These are phyloP conservation scores for Fusarium sp. DNA, from an alignment of 2,329 filamentous ascomycete genomes.

Conservation along the genomic window DNA sequence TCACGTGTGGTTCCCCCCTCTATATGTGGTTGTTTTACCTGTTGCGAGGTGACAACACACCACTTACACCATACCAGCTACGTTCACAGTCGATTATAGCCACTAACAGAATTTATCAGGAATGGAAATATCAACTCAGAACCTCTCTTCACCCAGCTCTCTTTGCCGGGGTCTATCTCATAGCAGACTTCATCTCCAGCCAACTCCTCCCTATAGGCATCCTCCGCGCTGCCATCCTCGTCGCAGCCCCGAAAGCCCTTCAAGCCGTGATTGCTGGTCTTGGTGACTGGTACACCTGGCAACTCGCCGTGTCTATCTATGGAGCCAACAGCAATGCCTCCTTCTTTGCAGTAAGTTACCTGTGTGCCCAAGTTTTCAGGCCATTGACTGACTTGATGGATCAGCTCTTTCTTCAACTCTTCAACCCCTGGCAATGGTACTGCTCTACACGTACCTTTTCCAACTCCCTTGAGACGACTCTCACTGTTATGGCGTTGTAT, in stretches of 20 bases:
- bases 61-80: slow-evolving; percentile 12
- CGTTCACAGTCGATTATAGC: background rate
- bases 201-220: slow-evolving; percentile 61
- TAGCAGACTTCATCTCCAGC: slow-evolving; percentile 65
- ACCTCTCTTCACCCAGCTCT: slow-evolving; percentile 91
- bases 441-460: slow-evolving; percentile 93
- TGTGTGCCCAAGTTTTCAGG: background rate
- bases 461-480: slow-evolving; percentile 89
- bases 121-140: slow-evolving; percentile 89
- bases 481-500: slow-evolving; percentile 82
- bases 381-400: background rate
- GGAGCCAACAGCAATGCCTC: slow-evolving; percentile 70
- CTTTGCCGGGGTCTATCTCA: slow-evolving; percentile 79
- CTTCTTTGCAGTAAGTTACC: slow-evolving; percentile 71
- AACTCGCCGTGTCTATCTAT: slow-evolving; percentile 77
- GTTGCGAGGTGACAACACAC: background rate
- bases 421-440: slow-evolving; percentile 89
- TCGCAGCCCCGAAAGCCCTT: slow-evolving; percentile 76
- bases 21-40: background rate
- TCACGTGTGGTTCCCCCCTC: background rate
- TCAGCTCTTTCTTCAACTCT: slow-evolving; percentile 50
- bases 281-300: slow-evolving; percentile 89
- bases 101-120: slow-evolving; percentile 62
- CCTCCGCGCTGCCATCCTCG: slow-evolving; percentile 71
- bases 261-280: slow-evolving; percentile 82